Evolutionary conservation across 2,329 filamentous ascomycete species (phyloP).

Genomic region (Fusarium mangiferae): DNA sequence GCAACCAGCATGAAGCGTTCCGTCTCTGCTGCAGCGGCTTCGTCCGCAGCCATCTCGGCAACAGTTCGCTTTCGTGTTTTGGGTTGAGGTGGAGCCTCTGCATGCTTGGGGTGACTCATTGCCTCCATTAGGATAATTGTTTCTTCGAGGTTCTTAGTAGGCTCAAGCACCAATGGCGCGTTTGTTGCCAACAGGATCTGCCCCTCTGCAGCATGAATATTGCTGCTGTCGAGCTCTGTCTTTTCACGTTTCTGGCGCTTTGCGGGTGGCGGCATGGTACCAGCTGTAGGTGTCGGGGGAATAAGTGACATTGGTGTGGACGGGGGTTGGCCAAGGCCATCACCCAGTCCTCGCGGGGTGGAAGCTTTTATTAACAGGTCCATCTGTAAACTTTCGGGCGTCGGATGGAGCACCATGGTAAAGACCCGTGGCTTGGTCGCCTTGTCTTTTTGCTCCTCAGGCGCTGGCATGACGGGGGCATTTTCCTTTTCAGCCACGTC

Average conservation of each 20-base stretch:
- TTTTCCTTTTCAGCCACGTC: conserved; percentile 60
- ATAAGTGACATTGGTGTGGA: conserved; percentile 72
- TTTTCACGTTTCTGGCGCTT: conserved; percentile 77
- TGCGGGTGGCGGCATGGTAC: conserved; percentile 67
- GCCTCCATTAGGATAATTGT: conserved; percentile 77
- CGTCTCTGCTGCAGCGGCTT: conserved; percentile 87
- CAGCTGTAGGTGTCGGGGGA: conserved; percentile 70
- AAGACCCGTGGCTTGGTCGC: conserved; percentile 67
- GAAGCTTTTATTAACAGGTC: conserved; percentile 82
- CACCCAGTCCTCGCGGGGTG: conserved; percentile 67
- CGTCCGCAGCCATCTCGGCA: conserved; percentile 93
- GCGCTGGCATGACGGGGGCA: conserved; percentile 62
- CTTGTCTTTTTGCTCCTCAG: conserved; percentile 55
- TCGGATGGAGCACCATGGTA: conserved; percentile 88
- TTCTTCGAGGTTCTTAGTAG: conserved; percentile 75
- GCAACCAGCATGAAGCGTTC: conserved; percentile 93
- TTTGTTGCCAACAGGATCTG: conserved; percentile 79
- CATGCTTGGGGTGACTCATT: conserved; percentile 81
- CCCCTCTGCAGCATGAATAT: conserved; percentile 79
- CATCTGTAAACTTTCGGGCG: conserved; percentile 76
- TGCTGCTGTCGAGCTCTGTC: conserved; percentile 79
- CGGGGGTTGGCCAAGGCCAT: conserved; percentile 65
- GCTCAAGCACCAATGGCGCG: conserved; percentile 80
- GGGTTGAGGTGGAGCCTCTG: conserved; percentile 79
- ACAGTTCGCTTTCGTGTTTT: conserved; percentile 94